These are phyloP conservation scores for Citrus trifoliata DNA, from an alignment of 345 rosid species.

Conservation along the genomic window DNA sequence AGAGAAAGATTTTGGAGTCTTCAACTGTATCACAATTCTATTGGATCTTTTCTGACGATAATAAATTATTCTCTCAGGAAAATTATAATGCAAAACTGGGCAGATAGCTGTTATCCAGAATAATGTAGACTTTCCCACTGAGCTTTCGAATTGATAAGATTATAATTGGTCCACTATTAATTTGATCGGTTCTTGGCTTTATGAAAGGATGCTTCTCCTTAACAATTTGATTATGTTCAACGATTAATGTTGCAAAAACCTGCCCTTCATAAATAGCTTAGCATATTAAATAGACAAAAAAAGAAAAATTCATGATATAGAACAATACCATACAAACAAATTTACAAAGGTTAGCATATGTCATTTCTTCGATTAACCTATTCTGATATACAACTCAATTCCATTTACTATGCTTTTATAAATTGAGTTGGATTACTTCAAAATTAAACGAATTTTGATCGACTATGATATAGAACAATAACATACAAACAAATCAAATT, in stretches of 20 bases:
- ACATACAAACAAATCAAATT: too few relatives aligned
- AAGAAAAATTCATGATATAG: not conserved
- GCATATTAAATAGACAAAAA: not conserved
- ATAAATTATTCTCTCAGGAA: not conserved
- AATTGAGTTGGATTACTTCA: too few relatives aligned
- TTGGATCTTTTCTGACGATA: not conserved
- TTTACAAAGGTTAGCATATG: too few relatives aligned
- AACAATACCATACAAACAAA: too few relatives aligned
- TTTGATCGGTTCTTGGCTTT: not conserved
- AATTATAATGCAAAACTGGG: not conserved
- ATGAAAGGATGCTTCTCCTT: not conserved
- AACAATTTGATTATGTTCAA: not conserved
- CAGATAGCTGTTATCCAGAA: not conserved
- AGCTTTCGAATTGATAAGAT: not conserved
- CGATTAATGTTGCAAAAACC: not conserved
- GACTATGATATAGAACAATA: too few relatives aligned
- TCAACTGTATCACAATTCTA: not conserved
- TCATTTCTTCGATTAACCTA: too few relatives aligned
- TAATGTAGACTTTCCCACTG: not conserved
- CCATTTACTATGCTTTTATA: too few relatives aligned
- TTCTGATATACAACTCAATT: too few relatives aligned
- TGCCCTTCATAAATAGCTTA: not conserved
- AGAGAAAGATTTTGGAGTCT: too few relatives aligned
- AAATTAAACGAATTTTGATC: too few relatives aligned
- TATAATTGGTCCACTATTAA: not conserved